Conservation (phyloP, 2,329 filamentous ascomycete genomes). For the Aspergillus sp. region DNA sequence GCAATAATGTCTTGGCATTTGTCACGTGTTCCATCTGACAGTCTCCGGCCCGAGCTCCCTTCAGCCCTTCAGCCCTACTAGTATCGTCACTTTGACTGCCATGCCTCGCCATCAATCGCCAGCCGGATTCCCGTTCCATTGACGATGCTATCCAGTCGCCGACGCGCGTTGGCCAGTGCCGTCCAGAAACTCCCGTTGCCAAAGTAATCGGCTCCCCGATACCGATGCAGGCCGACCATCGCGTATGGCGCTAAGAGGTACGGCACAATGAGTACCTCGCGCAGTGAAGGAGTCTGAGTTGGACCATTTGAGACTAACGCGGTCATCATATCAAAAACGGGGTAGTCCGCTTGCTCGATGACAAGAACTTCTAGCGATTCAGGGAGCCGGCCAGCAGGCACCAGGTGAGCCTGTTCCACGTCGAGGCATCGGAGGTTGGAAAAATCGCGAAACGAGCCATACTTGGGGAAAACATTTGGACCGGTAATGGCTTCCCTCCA, state of each 20-base stretch:
- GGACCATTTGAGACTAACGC: slow-evolving; percentile 2
- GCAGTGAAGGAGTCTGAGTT: background rate
- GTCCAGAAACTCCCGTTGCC: background rate
- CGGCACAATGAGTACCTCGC: background rate
- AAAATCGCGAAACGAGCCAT: slow-evolving; percentile 3
- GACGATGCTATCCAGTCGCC: background rate
- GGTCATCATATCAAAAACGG: slow-evolving; percentile 1
- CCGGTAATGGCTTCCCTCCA: background rate
- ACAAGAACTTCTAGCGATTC: slow-evolving; percentile 1
- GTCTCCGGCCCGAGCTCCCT: too few relatives aligned
- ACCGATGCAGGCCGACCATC: background rate
- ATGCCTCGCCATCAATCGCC: slow-evolving; percentile 4
- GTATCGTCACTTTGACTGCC: background rate
- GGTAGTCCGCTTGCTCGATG: slow-evolving; percentile 2
- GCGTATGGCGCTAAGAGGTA: background rate
- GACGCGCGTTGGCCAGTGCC: background rate
- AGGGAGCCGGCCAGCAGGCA: slow-evolving; percentile 1
- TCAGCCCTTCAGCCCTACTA: too few relatives aligned
- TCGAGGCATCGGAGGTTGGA: slow-evolving; percentile 2
- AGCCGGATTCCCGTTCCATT: background rate
- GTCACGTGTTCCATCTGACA: too few relatives aligned
- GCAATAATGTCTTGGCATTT: too few relatives aligned
- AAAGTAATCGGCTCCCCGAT: background rate
- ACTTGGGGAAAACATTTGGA: background rate
- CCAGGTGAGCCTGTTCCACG: slow-evolving; percentile 3